Evolutionary conservation across 108 stramenopile genomes (phyloP).

Genomic region (Cyclotella kingstonii): DNA sequence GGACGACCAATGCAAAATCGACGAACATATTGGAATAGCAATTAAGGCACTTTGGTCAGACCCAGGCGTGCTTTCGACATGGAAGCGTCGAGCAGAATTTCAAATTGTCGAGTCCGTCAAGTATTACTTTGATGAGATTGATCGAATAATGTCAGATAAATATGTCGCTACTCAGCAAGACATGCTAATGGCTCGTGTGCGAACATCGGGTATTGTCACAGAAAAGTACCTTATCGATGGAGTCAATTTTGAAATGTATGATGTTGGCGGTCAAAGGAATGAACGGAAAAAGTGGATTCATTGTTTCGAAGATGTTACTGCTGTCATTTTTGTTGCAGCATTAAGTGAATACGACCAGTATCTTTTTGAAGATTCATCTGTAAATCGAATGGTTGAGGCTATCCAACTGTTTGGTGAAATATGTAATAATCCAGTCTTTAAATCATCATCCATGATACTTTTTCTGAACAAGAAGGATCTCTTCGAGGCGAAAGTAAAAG

Average conservation of each 20-base stretch:
- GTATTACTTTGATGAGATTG: slow-evolving; percentile 77
- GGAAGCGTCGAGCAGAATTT: slow-evolving; percentile 74
- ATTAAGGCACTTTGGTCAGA: slow-evolving; percentile 67
- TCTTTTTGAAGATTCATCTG: slow-evolving; percentile 91
- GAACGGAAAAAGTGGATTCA: slow-evolving; percentile 93
- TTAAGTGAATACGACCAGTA: slow-evolving; percentile 96
- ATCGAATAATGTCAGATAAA: slow-evolving; percentile 58
- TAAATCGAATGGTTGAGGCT: slow-evolving; percentile 97
- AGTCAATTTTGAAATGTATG: slow-evolving; percentile 95
- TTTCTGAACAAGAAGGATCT: slow-evolving; percentile 99
- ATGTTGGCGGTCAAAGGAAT: slow-evolving; percentile 90
- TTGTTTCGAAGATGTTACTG: slow-evolving; percentile 96
- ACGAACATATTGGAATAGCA: slow-evolving; percentile 44
- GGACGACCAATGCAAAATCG: slow-evolving; percentile 50
- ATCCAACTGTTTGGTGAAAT: slow-evolving; percentile 93
- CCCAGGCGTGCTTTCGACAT: slow-evolving; percentile 59
- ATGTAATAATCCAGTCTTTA: slow-evolving; percentile 92
- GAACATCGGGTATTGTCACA: slow-evolving; percentile 94
- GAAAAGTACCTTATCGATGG: slow-evolving; percentile 87
- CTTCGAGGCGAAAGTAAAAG: slow-evolving; percentile 94
- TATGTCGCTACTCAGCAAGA: slow-evolving; percentile 90
- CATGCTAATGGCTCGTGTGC: slow-evolving; percentile 94
- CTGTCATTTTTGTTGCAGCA: slow-evolving; percentile 98
- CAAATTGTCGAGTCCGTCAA: slow-evolving; percentile 79
- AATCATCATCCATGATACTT: slow-evolving; percentile 88